phyloP scores from a whole-genome alignment of 169 alveolate genomes.

The Miamiensis avidus region DNA sequence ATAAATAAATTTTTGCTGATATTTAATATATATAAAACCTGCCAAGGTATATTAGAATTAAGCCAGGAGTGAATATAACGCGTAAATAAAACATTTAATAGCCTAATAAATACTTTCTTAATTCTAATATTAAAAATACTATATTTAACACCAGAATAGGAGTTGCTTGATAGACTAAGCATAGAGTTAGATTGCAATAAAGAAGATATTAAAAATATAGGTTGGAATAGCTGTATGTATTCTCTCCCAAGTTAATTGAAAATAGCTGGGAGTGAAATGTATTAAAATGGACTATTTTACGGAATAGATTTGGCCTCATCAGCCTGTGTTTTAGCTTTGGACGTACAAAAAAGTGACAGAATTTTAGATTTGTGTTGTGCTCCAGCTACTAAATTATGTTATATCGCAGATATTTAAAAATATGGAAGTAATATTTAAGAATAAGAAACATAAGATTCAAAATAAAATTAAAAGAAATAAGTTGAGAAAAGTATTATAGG shows the following conservation, averaged over 20 bases:
- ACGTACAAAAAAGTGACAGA: slow-evolving; percentile 29
- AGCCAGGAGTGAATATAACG: not conserved
- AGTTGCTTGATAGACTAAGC: no score
- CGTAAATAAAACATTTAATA: no score
- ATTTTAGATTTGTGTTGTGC: slow-evolving; percentile 58
- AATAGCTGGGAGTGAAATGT: slow-evolving; percentile 15
- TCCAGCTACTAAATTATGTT: slow-evolving; percentile 53
- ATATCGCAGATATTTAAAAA: slow-evolving; percentile 47
- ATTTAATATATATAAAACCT: no score
- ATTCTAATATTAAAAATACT: no score
- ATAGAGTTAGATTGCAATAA: not conserved
- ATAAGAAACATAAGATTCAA: not conserved
- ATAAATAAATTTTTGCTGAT: not conserved
- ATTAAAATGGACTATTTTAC: slow-evolving; percentile 25
- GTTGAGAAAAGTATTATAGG: slow-evolving; percentile 24
- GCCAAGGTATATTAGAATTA: not conserved
- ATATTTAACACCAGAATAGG: not conserved
- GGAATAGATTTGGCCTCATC: slow-evolving; percentile 40
- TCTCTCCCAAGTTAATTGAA: slow-evolving; percentile 16
- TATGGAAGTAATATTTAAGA: not conserved
- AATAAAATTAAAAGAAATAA: not conserved
- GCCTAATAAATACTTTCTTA: no score
- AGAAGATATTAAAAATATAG: not conserved
- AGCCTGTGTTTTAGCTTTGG: slow-evolving; percentile 20
- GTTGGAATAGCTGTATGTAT: not conserved